A percentile compares a stretch with the other conserved stretches of the same genome.
Conservation (phyloP, 1,284 basidiomycete genomes). For the Quambalaria eucalypti region DNA sequence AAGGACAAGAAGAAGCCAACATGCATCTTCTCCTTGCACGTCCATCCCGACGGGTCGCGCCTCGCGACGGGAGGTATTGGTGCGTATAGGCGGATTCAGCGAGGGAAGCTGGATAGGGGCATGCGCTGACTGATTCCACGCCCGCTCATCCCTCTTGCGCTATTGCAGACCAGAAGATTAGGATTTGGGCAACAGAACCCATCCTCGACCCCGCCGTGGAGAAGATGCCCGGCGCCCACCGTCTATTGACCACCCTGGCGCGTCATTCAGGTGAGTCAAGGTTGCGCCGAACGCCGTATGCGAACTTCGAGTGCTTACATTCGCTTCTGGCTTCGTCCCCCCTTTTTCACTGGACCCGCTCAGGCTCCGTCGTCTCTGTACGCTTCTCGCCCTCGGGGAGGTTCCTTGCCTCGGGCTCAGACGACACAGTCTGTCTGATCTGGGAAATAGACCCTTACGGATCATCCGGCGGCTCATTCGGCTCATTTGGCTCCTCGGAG, state of each 20-base stretch:
- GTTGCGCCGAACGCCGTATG: too few species aligned
- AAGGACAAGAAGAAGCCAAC: constrained; percentile 58
- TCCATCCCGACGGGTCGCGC: constrained; percentile 89
- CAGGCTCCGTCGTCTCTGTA: constrained; percentile 79
- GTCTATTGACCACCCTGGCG: constrained; percentile 77
- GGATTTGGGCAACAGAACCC: constrained; percentile 92
- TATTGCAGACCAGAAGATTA: constrained; percentile 72
- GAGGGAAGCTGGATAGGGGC: not conserved
- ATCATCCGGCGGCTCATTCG: constrained; percentile 26
- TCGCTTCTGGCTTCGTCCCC: not conserved
- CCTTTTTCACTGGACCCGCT: too few species aligned
- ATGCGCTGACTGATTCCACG: not conserved
- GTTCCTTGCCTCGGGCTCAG: constrained; percentile 90
- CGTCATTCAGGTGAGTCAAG: constrained; percentile 68
- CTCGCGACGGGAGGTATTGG: constrained; percentile 86
- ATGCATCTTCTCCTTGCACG: constrained; percentile 83
- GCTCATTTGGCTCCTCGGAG: constrained; percentile 21
- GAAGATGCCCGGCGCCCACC: constrained; percentile 62
- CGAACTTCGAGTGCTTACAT: too few species aligned
- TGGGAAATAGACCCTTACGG: constrained; percentile 72
- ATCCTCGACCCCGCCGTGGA: constrained; percentile 70
- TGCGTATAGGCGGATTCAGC: too few species aligned
- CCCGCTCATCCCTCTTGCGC: not conserved
- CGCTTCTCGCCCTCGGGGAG: constrained; percentile 89
- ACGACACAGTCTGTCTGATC: constrained; percentile 89